phyloP scores from a whole-genome alignment of 2,329 filamentous ascomycete genomes.

The Fusarium udum region DNA sequence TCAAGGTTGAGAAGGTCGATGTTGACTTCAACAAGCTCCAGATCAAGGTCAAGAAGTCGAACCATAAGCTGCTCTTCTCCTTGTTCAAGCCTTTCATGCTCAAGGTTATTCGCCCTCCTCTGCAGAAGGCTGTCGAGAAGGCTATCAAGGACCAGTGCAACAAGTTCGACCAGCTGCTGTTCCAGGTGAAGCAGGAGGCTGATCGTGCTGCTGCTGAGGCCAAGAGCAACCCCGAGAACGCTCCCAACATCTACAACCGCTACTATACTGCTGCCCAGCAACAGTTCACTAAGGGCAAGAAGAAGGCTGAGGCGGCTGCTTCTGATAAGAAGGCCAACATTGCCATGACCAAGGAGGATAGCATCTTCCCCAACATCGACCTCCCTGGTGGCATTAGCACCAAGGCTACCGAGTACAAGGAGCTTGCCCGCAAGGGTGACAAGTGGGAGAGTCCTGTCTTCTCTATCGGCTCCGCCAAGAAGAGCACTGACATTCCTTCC shows the following conservation, averaged over 20 bases:
- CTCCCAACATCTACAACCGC: constrained; percentile 85
- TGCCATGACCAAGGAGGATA: constrained; percentile 76
- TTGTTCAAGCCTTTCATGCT: constrained; percentile 89
- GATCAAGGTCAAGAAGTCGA: constrained; percentile 93
- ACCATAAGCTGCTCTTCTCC: constrained; percentile 89
- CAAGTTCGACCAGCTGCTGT: constrained; percentile 77
- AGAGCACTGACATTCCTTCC: constrained; percentile 76
- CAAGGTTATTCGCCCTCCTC: constrained; percentile 81
- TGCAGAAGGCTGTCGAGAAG: constrained; percentile 90
- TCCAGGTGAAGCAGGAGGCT: constrained; percentile 83
- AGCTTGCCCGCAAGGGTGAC: constrained; percentile 86
- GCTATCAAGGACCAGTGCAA: constrained; percentile 85
- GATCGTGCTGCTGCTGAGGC: constrained; percentile 73
- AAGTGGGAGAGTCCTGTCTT: constrained; percentile 97
- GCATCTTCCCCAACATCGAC: constrained; percentile 85
- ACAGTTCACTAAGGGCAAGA: constrained; percentile 77
- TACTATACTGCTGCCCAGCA: constrained; percentile 81
- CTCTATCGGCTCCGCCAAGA: constrained; percentile 79
- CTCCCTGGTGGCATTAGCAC: constrained; percentile 85
- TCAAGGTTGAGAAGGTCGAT: constrained; percentile 91
- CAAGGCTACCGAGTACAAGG: constrained; percentile 94
- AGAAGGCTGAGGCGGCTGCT: constrained; percentile 72
- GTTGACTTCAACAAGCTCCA: constrained; percentile 84
- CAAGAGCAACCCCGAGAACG: constrained; percentile 70
- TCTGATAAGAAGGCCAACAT: constrained; percentile 74